These are phyloP conservation scores for Didymella pinodella DNA, from an alignment of 2,329 filamentous ascomycete species.

Conservation along the genomic window DNA sequence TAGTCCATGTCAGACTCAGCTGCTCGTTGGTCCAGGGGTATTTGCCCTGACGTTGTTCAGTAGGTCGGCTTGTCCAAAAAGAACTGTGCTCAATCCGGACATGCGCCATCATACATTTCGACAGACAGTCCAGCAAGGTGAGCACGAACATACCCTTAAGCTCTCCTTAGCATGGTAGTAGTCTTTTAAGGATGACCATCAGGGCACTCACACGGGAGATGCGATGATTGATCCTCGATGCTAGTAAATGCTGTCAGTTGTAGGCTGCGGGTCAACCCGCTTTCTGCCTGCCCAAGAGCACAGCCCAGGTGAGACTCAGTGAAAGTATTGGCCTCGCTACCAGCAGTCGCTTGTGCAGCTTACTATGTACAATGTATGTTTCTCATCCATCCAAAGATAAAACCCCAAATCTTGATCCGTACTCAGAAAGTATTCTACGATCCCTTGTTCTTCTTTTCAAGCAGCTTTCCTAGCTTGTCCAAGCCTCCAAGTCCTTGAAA, in stretches of 20 bases:
- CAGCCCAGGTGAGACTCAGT: neutral
- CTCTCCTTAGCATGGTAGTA: too few relatives aligned
- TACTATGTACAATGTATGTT: too few relatives aligned
- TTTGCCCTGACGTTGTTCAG: neutral
- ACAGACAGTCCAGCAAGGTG: neutral
- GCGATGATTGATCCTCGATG: too few relatives aligned
- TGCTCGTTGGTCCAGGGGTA: neutral
- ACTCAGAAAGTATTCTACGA: neutral
- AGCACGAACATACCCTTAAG: neutral
- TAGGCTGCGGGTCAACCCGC: neutral
- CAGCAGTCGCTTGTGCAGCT: neutral
- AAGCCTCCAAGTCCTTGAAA: constrained; percentile 16
- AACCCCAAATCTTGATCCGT: too few relatives aligned
- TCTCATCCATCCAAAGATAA: too few relatives aligned
- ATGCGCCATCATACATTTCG: neutral
- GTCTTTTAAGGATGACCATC: too few relatives aligned
- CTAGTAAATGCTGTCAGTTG: too few relatives aligned
- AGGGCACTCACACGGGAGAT: too few relatives aligned
- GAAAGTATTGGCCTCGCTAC: neutral
- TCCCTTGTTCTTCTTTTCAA: constrained; percentile 14
- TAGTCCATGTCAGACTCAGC: neutral
- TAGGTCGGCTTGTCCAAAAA: neutral
- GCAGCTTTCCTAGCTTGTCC: constrained; percentile 16
- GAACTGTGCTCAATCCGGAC: neutral
- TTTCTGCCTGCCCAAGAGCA: neutral